phyloP scores from a whole-genome alignment of 306 rosid species.

The Casuarina cunninghamiana region DNA sequence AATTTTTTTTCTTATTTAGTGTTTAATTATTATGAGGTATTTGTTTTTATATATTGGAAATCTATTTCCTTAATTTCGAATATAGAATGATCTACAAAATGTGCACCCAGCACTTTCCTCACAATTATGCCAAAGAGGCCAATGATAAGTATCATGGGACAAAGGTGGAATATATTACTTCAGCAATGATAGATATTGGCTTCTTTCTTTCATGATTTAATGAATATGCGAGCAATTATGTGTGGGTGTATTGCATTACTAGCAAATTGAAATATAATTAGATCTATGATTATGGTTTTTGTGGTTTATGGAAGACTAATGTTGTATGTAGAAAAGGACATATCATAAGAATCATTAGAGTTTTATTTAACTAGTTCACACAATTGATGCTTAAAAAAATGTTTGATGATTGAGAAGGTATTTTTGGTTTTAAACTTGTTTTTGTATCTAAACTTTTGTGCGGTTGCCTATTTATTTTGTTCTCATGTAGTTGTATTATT shows the following conservation, averaged over 20 bases:
- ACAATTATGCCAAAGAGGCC: slow-evolving; percentile 48
- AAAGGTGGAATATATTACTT: slow-evolving; percentile 38
- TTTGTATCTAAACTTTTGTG: background rate
- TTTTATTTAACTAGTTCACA: background rate
- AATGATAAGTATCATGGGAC: slow-evolving; percentile 45
- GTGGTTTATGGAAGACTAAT: background rate
- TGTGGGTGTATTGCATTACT: background rate
- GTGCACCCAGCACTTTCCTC: slow-evolving; percentile 54
- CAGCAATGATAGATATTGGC: slow-evolving; percentile 24
- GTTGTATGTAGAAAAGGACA: background rate
- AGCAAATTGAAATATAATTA: background rate
- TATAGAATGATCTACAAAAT: slow-evolving; percentile 56
- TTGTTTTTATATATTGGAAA: background rate
- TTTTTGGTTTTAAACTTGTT: background rate
- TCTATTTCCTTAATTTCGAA: slow-evolving; percentile 29
- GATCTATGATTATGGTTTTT: background rate
- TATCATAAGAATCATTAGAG: background rate
- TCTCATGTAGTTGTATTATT: background rate
- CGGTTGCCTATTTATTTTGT: background rate
- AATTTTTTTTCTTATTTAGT: background rate
- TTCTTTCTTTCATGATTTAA: background rate
- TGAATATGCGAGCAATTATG: background rate
- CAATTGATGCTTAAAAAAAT: background rate
- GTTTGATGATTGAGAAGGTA: background rate
- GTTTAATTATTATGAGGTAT: background rate